These are phyloP conservation scores for Chernovozyma aurita DNA, from an alignment of 1,139 yeast species.

Conservation along the genomic window DNA sequence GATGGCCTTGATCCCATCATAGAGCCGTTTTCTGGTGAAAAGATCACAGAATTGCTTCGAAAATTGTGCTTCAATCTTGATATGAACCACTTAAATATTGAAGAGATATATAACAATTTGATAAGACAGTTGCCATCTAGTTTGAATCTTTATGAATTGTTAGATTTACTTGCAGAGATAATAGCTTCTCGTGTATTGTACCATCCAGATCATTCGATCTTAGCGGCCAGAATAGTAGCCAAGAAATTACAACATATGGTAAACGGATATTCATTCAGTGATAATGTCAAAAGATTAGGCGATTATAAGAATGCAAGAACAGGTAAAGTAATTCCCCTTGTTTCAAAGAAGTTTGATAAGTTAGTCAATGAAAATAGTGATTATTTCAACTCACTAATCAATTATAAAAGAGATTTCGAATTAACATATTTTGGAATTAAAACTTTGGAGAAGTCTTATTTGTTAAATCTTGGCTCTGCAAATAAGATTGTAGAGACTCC, in stretches of 20 bases:
- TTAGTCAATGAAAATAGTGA: slow-evolving; percentile 28
- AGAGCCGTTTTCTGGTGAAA: not conserved
- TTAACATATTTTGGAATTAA: slow-evolving; percentile 50
- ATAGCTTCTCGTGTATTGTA: slow-evolving; percentile 41
- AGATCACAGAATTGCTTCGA: not conserved
- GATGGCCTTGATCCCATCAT: not conserved
- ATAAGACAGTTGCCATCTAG: slow-evolving; percentile 29
- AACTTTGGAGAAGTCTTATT: slow-evolving; percentile 47
- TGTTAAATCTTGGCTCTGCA: slow-evolving; percentile 29
- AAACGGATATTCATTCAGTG: slow-evolving; percentile 27
- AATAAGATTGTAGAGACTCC: slow-evolving; percentile 41
- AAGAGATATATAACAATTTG: slow-evolving; percentile 19
- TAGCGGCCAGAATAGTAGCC: slow-evolving; percentile 47
- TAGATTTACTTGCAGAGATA: slow-evolving; percentile 38
- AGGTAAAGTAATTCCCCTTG: slow-evolving; percentile 13
- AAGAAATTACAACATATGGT: slow-evolving; percentile 21
- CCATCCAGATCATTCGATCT: slow-evolving; percentile 43
- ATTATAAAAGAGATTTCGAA: slow-evolving; percentile 33
- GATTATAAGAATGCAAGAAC: slow-evolving; percentile 15
- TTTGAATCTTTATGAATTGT: slow-evolving; percentile 27
- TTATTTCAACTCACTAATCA: slow-evolving; percentile 33
- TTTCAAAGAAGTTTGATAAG: slow-evolving; percentile 25
- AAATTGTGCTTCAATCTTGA: slow-evolving; percentile 15
- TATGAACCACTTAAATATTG: slow-evolving; percentile 16
- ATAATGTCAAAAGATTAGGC: slow-evolving; percentile 23